Evolutionary conservation across 2,329 filamentous ascomycete genomes (phyloP), one percentile per base, ranked within the genome.

Genomic region (Purpureocillium takamizusanense): DNA sequence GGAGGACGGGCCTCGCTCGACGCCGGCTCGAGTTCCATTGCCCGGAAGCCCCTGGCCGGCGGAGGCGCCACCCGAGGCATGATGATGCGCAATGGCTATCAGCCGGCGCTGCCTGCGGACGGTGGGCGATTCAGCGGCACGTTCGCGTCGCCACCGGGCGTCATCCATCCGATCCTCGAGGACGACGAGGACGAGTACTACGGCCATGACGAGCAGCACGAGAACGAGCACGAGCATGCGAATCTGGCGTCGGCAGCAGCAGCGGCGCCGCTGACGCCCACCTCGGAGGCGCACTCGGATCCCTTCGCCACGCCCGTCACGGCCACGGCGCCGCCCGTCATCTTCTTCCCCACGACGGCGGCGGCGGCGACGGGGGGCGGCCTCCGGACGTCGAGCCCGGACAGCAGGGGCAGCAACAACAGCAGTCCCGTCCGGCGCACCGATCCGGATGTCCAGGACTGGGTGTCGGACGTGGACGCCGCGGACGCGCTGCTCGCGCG

Each of bases 131-230:
- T 52, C 25, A 48, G 55, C 28, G 47, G 37, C 33, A 53, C 51
- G 33, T 52, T 59, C n/a, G 45, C 46, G 12, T 48, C 51, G 44
- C 39, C 48, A 2, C 53, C 64, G 0, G 66, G 65, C 4, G 60
- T 56, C 3, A 78, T 78, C 44, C 71, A 76, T 44, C 74, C 74
- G 1, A 78, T 78, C 42, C 67, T 74, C 46, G 74, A 78, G 45
- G 73, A 71, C 8, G 74, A 75, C 30, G 74, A 78, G 45, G 72
- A 76, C 25, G 69, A 67, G 7, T 53, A 56, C 1, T 50, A 56
- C 15, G 49, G 56, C 17, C 45, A 46, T 4, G 27, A 18, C 15
- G 23, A 10, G 10, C 21, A 25, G 21, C 21, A 25, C 21, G 6
- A 25, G 5, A 5, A 25, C 21, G 6, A 25, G 6, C 21, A 5